A percentile compares a stretch with the other conserved stretches of the same genome.
Evolutionary conservation across 331 rosid genomes (phyloP).

Genomic region (Acacia concinna): DNA sequence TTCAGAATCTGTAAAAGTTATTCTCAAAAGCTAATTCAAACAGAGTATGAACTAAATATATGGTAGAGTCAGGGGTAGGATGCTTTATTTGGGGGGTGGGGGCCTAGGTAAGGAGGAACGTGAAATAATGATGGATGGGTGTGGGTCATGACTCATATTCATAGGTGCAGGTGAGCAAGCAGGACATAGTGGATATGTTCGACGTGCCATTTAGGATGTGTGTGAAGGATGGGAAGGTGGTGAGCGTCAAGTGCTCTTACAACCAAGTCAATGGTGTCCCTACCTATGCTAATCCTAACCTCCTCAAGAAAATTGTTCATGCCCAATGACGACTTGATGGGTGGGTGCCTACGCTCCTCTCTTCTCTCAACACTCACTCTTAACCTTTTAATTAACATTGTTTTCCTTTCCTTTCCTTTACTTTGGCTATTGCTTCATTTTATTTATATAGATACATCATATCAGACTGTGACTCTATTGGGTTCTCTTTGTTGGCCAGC

Average conservation of each 20-base stretch:
- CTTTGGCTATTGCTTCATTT: not conserved
- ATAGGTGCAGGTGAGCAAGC: constrained; percentile 78
- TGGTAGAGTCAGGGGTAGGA: constrained; percentile 5
- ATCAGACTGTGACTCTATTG: constrained; percentile 88
- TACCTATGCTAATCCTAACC: constrained; percentile 90
- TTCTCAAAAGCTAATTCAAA: too few relatives aligned
- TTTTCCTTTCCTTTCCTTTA: too few relatives aligned
- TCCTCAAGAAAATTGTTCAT: constrained; percentile 71
- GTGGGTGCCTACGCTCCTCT: constrained; percentile 45
- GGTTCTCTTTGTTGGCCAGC: constrained; percentile 64
- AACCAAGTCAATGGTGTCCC: constrained; percentile 95
- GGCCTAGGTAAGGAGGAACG: not conserved
- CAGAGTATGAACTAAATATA: too few relatives aligned
- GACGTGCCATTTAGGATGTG: constrained; percentile 88
- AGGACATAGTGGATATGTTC: constrained; percentile 83
- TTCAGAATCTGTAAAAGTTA: too few relatives aligned
- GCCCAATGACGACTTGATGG: constrained; percentile 81
- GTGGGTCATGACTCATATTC: too few relatives aligned
- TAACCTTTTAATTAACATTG: not conserved
- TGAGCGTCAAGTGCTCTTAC: constrained; percentile 91
- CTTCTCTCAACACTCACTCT: not conserved
- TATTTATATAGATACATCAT: constrained; percentile 69
- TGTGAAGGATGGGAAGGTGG: constrained; percentile 82
- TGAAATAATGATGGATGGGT: not conserved
- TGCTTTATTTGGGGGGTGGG: not conserved